Conservation (phyloP, 148 eudicot species). For the Nepenthes gracilis region DNA sequence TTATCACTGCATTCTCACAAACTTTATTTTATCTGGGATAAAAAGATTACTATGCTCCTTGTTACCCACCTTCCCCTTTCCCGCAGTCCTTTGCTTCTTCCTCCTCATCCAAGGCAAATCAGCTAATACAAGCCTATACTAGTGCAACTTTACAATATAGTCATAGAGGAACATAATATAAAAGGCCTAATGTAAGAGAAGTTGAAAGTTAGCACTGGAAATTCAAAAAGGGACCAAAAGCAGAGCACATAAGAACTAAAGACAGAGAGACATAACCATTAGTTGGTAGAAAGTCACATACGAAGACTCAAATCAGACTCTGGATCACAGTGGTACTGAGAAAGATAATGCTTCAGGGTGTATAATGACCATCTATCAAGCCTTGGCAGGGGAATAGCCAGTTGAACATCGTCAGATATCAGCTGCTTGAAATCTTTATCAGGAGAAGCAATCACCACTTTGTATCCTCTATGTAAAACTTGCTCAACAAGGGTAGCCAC, state of each 20-base stretch:
- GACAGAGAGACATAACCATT: not conserved
- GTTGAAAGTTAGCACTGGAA: not conserved
- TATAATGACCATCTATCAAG: conserved; percentile 87
- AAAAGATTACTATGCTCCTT: no score
- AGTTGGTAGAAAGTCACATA: conserved; percentile 20
- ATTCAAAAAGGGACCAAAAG: not conserved
- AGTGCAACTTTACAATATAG: no score
- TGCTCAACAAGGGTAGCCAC: conserved; percentile 72
- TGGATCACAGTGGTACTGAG: conserved; percentile 85
- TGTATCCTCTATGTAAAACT: conserved; percentile 40
- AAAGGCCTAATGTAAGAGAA: no score
- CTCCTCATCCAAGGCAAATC: no score
- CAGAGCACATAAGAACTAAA: not conserved
- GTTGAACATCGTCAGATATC: conserved; percentile 86
- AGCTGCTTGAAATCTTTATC: conserved; percentile 99
- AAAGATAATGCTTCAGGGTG: conserved; percentile 76
- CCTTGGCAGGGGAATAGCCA: conserved; percentile 73
- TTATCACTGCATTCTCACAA: no score
- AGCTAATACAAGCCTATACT: no score
- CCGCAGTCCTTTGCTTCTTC: no score
- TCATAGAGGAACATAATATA: no score
- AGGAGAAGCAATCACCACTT: conserved; percentile 84
- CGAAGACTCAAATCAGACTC: conserved; percentile 81
- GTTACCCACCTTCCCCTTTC: no score
- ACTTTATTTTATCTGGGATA: no score